Base-by-base conservation (phyloP, 2,329 filamentous ascomycete genomes). In the Thermothelomyces thermophilus region DNA sequence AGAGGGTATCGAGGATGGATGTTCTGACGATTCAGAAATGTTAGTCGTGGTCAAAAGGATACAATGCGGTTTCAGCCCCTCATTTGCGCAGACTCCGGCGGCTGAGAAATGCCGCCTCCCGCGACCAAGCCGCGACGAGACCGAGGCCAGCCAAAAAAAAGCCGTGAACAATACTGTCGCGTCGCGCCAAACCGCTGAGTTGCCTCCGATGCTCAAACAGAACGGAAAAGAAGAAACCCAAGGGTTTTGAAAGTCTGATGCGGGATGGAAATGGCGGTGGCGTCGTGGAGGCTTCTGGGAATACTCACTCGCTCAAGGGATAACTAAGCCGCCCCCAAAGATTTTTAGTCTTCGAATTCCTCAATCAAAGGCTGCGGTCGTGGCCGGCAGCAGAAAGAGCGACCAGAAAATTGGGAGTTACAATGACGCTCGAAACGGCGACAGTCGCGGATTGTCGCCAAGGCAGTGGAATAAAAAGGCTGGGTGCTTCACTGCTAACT, bases 401-500 rank as follows among this genome's bases (percentile, higher is more conserved):
- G 50, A 50, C 31, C 50, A 47, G 34, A 30, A 26, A 48, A 39
- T 33, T 19, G 30, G 33, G 35, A 52, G 34, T 14, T 30, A 17
- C 22, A 35, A 42, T 50, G 43, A 30, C 17, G 50, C 41, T 14
- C 37, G 46, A 41, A 31, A n/a, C 36, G 44, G 54, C 51, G 51
- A 52, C 48, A 34, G 24, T 10, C 31, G 37, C 26, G 39, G 36
- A 17, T 40, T 20, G 52, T 49, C 55, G 49, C 40, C 46, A 37
- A 48, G 48, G 51, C 43, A 50, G 54, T 46, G 37, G 44, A 43
- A 54, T 47, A 53, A 43, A 45, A 49, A 48, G 49, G 45, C 35
- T 51, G 51, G 41, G 46, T n/a, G 49, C 52, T 47, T 52, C 45
- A 28, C 54, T 51, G 54, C 41, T 48, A n/a, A n/a, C 36, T 45